Conservation (phyloP, 495 filamentous ascomycete genomes). For the Patellaria atrata region DNA sequence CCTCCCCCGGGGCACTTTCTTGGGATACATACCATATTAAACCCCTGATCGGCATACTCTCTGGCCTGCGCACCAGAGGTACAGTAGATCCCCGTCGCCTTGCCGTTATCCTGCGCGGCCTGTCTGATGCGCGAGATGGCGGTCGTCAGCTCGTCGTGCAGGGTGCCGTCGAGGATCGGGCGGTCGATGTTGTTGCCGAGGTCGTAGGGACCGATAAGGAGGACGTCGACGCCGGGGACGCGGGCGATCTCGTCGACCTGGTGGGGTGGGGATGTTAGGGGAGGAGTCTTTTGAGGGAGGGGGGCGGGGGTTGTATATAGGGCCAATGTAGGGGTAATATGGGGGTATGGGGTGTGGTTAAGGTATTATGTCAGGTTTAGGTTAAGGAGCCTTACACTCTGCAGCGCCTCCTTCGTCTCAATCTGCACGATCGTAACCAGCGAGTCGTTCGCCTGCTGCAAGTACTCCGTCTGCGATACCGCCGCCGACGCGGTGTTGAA, state of each 20-base stretch:
- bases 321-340: too few relatives aligned
- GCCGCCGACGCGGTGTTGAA: slow-evolving; percentile 35
- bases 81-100: slow-evolving; percentile 68
- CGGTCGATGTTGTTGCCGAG: slow-evolving; percentile 62
- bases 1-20: not conserved
- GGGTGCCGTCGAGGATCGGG: slow-evolving; percentile 46
- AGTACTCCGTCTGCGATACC: slow-evolving; percentile 45
- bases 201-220: slow-evolving; percentile 71
- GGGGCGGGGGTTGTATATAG: too few relatives aligned
- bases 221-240: slow-evolving; percentile 53
- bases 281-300: too few relatives aligned
- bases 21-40: slow-evolving; percentile 61
- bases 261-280: slow-evolving; percentile 5
- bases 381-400: slow-evolving; percentile 32
- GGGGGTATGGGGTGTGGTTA: too few relatives aligned
- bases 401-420: slow-evolving; percentile 60
- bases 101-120: slow-evolving; percentile 51
- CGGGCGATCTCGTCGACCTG: slow-evolving; percentile 53
- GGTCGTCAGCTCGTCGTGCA: slow-evolving; percentile 47
- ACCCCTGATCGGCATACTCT: slow-evolving; percentile 50
- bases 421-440: slow-evolving; percentile 69
- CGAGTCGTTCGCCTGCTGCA: slow-evolving; percentile 57
- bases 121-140: slow-evolving; percentile 50
- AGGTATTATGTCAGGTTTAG: too few relatives aligned
- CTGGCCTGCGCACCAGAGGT: slow-evolving; percentile 49